phyloP scores from a whole-genome alignment of 306 rosid species.

The Albizia julibrissin region DNA sequence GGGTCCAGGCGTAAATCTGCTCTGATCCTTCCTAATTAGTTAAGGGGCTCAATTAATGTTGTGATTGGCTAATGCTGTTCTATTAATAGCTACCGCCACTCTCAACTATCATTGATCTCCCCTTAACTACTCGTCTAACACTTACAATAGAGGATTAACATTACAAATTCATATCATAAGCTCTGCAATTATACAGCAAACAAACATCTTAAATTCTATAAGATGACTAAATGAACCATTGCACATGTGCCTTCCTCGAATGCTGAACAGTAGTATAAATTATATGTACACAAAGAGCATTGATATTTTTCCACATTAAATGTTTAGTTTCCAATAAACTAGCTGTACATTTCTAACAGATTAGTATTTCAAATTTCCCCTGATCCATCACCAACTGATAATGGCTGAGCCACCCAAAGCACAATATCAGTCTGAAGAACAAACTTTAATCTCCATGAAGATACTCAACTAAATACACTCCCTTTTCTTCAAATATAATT shows the following conservation, averaged over 20 bases:
- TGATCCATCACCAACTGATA: background rate
- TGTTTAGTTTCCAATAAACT: background rate
- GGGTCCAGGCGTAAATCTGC: too few relatives aligned
- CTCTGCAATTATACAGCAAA: background rate
- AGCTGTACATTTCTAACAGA: background rate
- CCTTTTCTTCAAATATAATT: background rate
- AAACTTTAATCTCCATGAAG: background rate
- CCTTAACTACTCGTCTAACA: too few relatives aligned
- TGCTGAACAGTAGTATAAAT: background rate
- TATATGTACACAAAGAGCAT: background rate
- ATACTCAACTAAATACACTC: background rate
- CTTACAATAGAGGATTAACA: too few relatives aligned
- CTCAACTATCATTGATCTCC: too few relatives aligned
- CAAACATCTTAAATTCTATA: constrained; percentile 3
- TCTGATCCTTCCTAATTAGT: too few relatives aligned
- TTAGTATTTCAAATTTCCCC: background rate
- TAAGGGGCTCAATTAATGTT: too few relatives aligned
- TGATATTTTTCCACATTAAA: background rate
- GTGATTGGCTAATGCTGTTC: too few relatives aligned
- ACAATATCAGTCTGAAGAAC: background rate
- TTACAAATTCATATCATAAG: too few relatives aligned
- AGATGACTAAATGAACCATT: constrained; percentile 6
- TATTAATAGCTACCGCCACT: too few relatives aligned
- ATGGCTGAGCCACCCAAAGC: constrained; percentile 12
- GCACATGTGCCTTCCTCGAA: background rate